phyloP scores from a whole-genome alignment of 129 eudicot species.

The Helianthus tuberosus region DNA sequence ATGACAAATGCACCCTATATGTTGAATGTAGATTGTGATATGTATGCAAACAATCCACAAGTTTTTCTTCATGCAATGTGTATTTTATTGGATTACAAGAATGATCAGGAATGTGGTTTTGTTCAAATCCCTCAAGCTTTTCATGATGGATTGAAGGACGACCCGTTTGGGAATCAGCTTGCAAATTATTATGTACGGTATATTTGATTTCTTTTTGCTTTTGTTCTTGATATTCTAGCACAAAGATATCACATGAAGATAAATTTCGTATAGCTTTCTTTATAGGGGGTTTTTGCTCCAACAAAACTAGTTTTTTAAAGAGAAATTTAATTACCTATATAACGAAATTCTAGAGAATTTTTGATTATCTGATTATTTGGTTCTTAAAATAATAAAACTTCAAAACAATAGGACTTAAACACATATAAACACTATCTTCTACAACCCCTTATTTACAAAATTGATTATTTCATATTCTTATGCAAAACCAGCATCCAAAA shows the following conservation, averaged over 20 bases:
- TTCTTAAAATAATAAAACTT: too few species aligned
- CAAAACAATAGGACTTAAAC: too few species aligned
- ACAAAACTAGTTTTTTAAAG: too few species aligned
- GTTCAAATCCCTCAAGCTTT: conserved; percentile 70
- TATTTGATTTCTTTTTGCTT: neutral
- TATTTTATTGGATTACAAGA: conserved; percentile 35
- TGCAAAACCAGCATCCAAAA: neutral
- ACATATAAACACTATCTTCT: too few species aligned
- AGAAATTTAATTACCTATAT: too few species aligned
- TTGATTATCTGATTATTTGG: too few species aligned
- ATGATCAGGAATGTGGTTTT: conserved; percentile 42
- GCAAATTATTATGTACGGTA: conserved; percentile 17
- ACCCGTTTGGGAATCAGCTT: conserved; percentile 57
- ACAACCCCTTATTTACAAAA: too few species aligned
- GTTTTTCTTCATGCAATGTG: conserved; percentile 70
- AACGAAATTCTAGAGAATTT: too few species aligned
- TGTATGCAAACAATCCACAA: conserved; percentile 68
- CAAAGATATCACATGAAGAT: too few species aligned
- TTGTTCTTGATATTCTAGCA: neutral
- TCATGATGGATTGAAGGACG: conserved; percentile 56
- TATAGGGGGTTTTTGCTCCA: too few species aligned
- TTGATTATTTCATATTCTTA: too few species aligned
- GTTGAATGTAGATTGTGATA: conserved; percentile 73
- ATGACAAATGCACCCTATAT: conserved; percentile 75
- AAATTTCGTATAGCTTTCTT: too few species aligned